phyloP scores from a whole-genome alignment of 805 yeast species.

The Ogataea corticis region DNA sequence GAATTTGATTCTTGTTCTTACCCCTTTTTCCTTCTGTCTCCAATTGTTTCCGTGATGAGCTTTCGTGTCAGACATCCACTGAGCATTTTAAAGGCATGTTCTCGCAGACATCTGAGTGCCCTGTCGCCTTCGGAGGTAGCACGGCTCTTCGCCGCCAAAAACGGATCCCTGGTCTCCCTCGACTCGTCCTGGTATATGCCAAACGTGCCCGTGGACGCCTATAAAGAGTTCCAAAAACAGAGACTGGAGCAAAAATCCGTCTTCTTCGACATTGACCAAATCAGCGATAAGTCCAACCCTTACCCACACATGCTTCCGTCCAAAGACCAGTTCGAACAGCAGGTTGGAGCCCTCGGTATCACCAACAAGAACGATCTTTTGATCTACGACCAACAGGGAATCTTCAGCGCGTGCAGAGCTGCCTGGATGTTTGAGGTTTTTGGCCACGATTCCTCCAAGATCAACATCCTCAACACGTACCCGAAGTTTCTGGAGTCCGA shows the following conservation, averaged over 20 bases:
- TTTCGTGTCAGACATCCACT: too few relatives aligned
- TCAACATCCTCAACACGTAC: conserved; percentile 71
- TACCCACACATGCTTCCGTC: conserved; percentile 93
- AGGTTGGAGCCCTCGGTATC: conserved; percentile 59
- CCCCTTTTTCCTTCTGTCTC: too few relatives aligned
- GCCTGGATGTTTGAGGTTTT: conserved; percentile 86
- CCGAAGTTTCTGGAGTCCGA: conserved; percentile 31
- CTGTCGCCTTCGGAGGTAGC: conserved; percentile 28
- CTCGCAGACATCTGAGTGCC: not conserved
- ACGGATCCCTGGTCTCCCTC: conserved; percentile 47
- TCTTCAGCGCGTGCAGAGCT: conserved; percentile 86
- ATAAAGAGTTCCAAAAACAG: conserved; percentile 54
- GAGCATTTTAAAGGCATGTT: not conserved
- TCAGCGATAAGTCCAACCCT: conserved; percentile 56
- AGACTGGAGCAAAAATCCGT: conserved; percentile 64
- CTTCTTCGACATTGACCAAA: conserved; percentile 75
- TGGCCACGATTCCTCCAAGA: conserved; percentile 60
- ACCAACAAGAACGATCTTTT: conserved; percentile 59
- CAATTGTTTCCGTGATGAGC: not conserved
- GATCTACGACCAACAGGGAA: conserved; percentile 82
- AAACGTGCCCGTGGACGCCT: conserved; percentile 59
- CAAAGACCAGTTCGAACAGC: conserved; percentile 50
- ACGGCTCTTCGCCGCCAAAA: conserved; percentile 14
- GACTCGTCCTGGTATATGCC: conserved; percentile 97
- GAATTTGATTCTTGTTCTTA: not conserved